Evolutionary conservation across 2,329 filamentous ascomycete genomes (phyloP).

Genomic region (Cercospora nicotianae): DNA sequence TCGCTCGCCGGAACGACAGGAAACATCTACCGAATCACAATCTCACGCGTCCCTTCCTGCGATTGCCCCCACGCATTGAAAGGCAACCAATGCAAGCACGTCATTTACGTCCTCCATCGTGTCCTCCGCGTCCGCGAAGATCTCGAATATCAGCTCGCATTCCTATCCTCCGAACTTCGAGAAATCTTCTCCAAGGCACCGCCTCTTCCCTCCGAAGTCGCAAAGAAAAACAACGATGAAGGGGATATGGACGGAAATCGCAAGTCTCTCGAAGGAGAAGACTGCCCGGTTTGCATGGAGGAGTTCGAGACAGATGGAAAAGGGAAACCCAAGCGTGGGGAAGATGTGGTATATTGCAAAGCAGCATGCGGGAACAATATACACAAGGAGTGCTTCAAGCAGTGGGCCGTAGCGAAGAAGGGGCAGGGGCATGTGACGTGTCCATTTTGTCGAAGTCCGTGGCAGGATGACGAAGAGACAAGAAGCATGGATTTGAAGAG

Average conservation of each 20-base stretch:
- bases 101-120: slow-evolving; percentile 60
- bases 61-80: slow-evolving; percentile 35
- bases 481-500: slow-evolving; percentile 26
- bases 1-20: slow-evolving; percentile 62
- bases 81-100: slow-evolving; percentile 63
- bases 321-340: slow-evolving; percentile 20
- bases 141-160: slow-evolving; percentile 62
- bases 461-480: slow-evolving; percentile 27
- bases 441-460: slow-evolving; percentile 37
- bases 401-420: slow-evolving; percentile 47
- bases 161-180: slow-evolving; percentile 58
- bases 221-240: slow-evolving; percentile 35
- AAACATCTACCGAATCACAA: slow-evolving; percentile 60
- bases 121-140: slow-evolving; percentile 58
- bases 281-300: slow-evolving; percentile 59
- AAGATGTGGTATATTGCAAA: slow-evolving; percentile 60
- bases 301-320: slow-evolving; percentile 28
- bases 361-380: slow-evolving; percentile 63
- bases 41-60: slow-evolving; percentile 51
- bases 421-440: slow-evolving; percentile 32
- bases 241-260: slow-evolving; percentile 52
- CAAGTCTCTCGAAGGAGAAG: slow-evolving; percentile 60
- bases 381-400: slow-evolving; percentile 58
- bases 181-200: slow-evolving; percentile 59
- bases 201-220: slow-evolving; percentile 46